Evolutionary conservation across 495 filamentous ascomycete genomes (phyloP), one percentile per base, ranked within the genome.

Genomic region (Mycothermus thermophilus): DNA sequence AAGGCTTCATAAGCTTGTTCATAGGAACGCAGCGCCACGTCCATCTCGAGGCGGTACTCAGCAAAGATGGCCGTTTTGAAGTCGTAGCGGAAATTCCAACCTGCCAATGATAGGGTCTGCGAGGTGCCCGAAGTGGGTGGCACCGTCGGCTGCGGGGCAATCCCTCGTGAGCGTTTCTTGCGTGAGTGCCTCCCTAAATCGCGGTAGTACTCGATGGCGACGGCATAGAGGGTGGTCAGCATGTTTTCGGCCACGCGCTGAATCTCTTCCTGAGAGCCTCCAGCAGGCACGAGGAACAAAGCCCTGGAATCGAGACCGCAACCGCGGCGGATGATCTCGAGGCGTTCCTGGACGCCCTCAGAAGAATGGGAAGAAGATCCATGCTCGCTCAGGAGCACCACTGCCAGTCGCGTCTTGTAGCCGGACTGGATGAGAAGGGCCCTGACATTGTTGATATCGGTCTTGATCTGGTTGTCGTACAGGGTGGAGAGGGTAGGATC

Each of bases 31-130:
- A 77, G 62, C 0, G 87, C 86, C 19, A 70, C 74, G 46, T 93
- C 86, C 72, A 87, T 82, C 48, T 95, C 87, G 49, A 83, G 79
- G 9, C 87, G 72, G 41, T 84, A 93, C 50, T 93, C 85, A 21
- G 87, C 83, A 48, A 94, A 82, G 1, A 92, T 64, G 6, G 82
- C 87, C 18, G 83, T 69, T 48, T 95, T 95, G 60, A 88, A 85
- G 47, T 95, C 87, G 51, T 93, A 94, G 2, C 87, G 78, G 14
- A 84, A 75, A 52, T 79, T 83, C 87, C 87, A 95, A 4, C 80
- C 84, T 35, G 83, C 79, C 8, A 74, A 66, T n/a, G 84, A 81
- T 13, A 94, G 56, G 0, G 79, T 81, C 47, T 83, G 79, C 11
- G 82, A 88, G 3, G 84, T 87, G 8, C 83, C 81, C 9, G 69